Evolutionary conservation across 805 yeast species (phyloP), one percentile per base, ranked within the genome.

Genomic region (Pichia californica): DNA sequence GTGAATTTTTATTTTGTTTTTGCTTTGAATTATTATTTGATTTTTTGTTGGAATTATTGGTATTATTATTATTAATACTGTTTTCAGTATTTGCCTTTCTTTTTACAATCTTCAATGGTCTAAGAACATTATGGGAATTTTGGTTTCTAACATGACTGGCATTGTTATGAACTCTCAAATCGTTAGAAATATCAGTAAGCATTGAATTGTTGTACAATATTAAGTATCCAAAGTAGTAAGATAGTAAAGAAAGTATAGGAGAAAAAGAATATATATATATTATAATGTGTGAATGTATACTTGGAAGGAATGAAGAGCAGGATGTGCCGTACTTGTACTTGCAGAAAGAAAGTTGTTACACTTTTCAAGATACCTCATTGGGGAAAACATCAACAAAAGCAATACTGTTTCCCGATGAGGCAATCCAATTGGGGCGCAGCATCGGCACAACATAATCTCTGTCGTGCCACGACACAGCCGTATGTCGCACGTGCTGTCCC

Each of bases 161-260:
- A 7, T 15, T 21, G 7, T 33, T 10, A 14, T 33, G 7, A 5
- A 33, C 36, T 10, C 25, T 33, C 10, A 33, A 23, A 29, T 33
- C 29, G 20, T 51, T 51, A 7, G 55, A 52, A 26, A 52, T 50
- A 31, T 52, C 53, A 7, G 36, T 43, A 16, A 52, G 41, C 55
- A 46, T 33, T 15, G 18, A 31, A 13, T 20, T 18, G 15, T 23
- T 14, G 36, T 10, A 18, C 7, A 26, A 28, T 15, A 25, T 4
- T 10, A 15, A 37, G 18, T 16, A 7, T 5, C 16, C 18, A 19
- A 18, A 26, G n/a, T 9, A 34, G 27, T 13, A 29, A n/a, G 19
- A 29, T 7, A 29, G 7, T 8, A 29, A 29, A 15, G 15, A 28
- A 31, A 31, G 35, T 34, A 20, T 14, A n/a, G n/a, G n/a, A n/a